Evolutionary conservation across 1,139 yeast genomes (phyloP), one percentile per base, ranked within the genome.

Genomic region (Kluyveromyces sp.): DNA sequence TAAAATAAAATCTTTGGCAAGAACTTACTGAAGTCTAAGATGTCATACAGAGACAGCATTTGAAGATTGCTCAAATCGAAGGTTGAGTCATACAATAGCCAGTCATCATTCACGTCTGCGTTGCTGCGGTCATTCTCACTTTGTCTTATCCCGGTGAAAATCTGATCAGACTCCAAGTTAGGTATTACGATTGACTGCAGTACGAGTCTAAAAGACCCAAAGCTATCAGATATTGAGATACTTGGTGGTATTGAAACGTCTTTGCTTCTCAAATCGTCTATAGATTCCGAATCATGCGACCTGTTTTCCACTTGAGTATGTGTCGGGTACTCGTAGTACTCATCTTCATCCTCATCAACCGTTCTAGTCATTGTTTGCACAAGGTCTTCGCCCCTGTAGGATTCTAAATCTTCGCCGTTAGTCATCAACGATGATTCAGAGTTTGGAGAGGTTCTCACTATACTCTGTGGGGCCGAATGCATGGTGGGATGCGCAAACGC

Each of bases 71-170:
- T 52, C 59, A 66, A 54, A 4, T 67, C 60, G 44, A 66, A 67
- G 3, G 56, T 51, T 3, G 63, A 57, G 49, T 67, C 71, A 43
- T 67, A 67, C 2, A 67, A 49, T 11, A 67, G 50, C 71, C 71
- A 67, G 44, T 67, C 70, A 43, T 66, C 70, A 16, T 58, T 57
- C 35, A 61, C 56, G 25, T 55, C 54, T 2, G 64, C 61, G 11
- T 49, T 50, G 18, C 54, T 49, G 1, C 59, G 57, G 31, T 52
- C 50, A 41, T 57, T 59, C 40, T 60, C 60, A 4, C 61, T 58
- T 41, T 62, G 65, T 44, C 65, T 55, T 2, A 62, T 57, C 1
- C 64, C 65, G 2, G 66, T 62, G 34, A 49, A 49, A 13, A 57
- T 45, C 36, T 58, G 60, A 13, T 52, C 52, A 3, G 53, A 49